Evolutionary conservation across 208 protist species (phyloP).

Genomic region (Wallacemonas sp.): DNA sequence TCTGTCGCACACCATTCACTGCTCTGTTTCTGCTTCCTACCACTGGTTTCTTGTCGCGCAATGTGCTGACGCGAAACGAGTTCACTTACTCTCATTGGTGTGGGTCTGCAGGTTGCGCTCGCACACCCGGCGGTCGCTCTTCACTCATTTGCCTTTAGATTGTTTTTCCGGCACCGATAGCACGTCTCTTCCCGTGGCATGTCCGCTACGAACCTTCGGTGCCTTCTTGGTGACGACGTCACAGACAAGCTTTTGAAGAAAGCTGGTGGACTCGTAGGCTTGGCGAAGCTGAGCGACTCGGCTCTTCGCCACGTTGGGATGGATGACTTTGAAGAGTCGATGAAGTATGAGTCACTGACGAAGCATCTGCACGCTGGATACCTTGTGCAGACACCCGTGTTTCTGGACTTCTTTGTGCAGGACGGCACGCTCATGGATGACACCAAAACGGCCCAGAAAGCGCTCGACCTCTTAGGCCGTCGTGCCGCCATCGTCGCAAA

Average conservation of each 20-base stretch:
- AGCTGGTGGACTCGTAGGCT: slow-evolving; percentile 48
- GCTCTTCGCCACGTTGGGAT: slow-evolving; percentile 65
- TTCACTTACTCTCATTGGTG: too few relatives aligned
- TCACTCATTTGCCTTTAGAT: neutral
- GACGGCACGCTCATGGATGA: slow-evolving; percentile 37
- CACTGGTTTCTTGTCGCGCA: too few relatives aligned
- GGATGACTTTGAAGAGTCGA: slow-evolving; percentile 32
- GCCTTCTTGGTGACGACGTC: slow-evolving; percentile 46
- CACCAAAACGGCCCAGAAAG: slow-evolving; percentile 67
- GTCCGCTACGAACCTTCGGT: slow-evolving; percentile 51
- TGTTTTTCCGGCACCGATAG: neutral
- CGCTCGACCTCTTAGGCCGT: slow-evolving; percentile 49
- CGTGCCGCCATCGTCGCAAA: slow-evolving; percentile 62
- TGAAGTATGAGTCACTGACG: slow-evolving; percentile 1
- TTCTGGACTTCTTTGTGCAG: slow-evolving; percentile 57
- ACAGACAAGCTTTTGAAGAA: slow-evolving; percentile 37
- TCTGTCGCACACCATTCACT: too few relatives aligned
- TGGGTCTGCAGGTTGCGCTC: too few relatives aligned
- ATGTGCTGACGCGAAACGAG: too few relatives aligned
- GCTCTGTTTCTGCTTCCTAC: too few relatives aligned
- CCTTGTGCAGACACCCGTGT: slow-evolving; percentile 55
- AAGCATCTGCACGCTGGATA: slow-evolving; percentile 47
- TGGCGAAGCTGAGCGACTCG: slow-evolving; percentile 60
- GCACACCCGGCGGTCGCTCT: too few relatives aligned
- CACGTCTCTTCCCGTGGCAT: too few relatives aligned